These are phyloP conservation scores for Thalassiosira livingstoniorum DNA, from an alignment of 352 stramenopile species.

Conservation along the genomic window DNA sequence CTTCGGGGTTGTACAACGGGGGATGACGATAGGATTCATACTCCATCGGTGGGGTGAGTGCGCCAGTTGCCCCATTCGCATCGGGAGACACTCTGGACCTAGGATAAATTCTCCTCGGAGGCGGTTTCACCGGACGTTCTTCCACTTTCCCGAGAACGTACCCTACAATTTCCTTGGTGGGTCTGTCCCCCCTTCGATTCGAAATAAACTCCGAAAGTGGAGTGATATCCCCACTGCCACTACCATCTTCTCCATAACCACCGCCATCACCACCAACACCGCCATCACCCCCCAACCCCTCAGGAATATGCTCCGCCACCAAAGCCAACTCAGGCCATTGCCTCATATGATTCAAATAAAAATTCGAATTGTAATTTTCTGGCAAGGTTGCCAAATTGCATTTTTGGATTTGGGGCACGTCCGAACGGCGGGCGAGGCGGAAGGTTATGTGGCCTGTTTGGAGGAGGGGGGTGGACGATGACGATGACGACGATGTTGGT, in stretches of 20 bases:
- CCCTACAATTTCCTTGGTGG: constrained; percentile 78
- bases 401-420: constrained; percentile 76
- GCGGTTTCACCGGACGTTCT: constrained; percentile 43
- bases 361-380: constrained; percentile 88
- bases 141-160: constrained; percentile 87
- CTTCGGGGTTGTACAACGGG: no score
- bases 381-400: constrained; percentile 87
- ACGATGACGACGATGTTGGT: background rate
- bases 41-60: no score
- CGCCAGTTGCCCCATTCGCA: no score
- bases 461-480: background rate
- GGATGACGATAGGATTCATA: no score
- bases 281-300: constrained; percentile 6
- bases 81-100: constrained; percentile 31
- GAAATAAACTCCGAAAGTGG: background rate
- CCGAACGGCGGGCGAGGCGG: constrained; percentile 59
- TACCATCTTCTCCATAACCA: constrained; percentile 16
- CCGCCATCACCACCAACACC: background rate
- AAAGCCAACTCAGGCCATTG: constrained; percentile 86
- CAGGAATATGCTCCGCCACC: constrained; percentile 80
- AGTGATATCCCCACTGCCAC: constrained; percentile 50
- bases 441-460: constrained; percentile 56
- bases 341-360: constrained; percentile 86
- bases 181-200: background rate
- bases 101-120: constrained; percentile 24